Base-by-base conservation (phyloP, 176 grass and related monocot genomes). In the Triticum urartu region DNA sequence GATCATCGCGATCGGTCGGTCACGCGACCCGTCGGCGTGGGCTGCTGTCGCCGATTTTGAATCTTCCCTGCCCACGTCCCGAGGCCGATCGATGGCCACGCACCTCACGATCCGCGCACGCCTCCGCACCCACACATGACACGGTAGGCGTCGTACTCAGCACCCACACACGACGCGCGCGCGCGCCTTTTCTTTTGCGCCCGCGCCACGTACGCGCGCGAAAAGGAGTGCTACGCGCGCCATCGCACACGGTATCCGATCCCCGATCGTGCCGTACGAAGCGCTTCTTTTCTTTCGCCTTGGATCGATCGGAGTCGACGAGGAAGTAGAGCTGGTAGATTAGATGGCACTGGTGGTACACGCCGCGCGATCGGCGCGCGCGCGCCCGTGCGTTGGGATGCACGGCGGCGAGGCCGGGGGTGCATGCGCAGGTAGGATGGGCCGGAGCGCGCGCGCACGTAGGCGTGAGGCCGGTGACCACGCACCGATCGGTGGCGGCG, bases 21-120 rank as follows among this genome's bases (percentile, higher is more conserved):
- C 67, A 69, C 68, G n/a, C 69, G 36, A 2, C 69, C 21, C 40
- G 38, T 72, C 69, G 62, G 15, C 61, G 69, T 47, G 21, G 26
- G 62, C 50, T 3, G 43, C 43, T 12, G 43, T 11, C 11, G 43
- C 43, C 0, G 43, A 3, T 12, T 11, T 12, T 45, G 88, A 36
- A 60, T 35, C 35, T 62, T 77, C 34, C 81, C 76, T 89, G 75
- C 32, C 65, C 88, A 17, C 61, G 26, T 22, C 69, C 68, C 61
- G 61, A 68, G 22, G 67, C 50, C 50, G 50, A 54, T 82, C 25
- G 79, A 47, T 21, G 18, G 50, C 59, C 64, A 67, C 28, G 62
- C 62, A 5, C 61, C 63, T 15, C 63, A 30, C 66, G 66, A 68
- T 68, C 32, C 66, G 13, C 48, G 48, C 26, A 11, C 45, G 39